These are phyloP conservation scores for Jasminum sambac DNA, from an alignment of 257 asterid genomes.

Conservation along the genomic window DNA sequence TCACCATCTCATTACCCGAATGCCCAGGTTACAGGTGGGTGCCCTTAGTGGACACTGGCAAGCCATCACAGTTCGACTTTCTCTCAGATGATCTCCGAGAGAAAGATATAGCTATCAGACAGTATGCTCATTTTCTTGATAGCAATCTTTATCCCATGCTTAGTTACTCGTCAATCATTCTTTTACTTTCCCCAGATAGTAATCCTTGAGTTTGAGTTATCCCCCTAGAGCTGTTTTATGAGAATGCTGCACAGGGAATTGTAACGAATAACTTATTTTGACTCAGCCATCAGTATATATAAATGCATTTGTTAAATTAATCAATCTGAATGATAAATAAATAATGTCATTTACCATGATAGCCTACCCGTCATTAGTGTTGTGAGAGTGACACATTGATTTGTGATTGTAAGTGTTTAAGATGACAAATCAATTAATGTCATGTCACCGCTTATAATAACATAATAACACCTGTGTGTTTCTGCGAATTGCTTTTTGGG, in stretches of 20 bases:
- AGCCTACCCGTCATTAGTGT: no score
- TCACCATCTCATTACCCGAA: constrained; percentile 62
- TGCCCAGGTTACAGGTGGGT: constrained; percentile 82
- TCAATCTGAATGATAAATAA: no score
- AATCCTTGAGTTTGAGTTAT: not conserved
- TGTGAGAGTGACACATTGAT: no score
- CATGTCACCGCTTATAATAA: no score
- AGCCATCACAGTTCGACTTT: constrained; percentile 78
- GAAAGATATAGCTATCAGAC: constrained; percentile 49
- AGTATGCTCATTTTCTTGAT: constrained; percentile 87
- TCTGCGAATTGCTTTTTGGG: no score
- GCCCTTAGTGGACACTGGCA: constrained; percentile 86
- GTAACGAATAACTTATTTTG: not conserved
- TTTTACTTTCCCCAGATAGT: constrained; percentile 50
- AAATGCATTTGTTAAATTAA: no score
- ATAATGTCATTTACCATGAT: no score
- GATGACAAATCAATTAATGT: no score
- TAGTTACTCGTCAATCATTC: constrained; percentile 80
- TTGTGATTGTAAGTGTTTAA: no score
- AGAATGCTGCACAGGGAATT: not conserved
- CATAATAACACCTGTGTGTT: no score
- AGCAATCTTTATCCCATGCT: constrained; percentile 81
- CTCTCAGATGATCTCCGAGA: constrained; percentile 49
- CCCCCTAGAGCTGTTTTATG: not conserved
- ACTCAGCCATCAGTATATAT: no score